Evolutionary conservation across 192 early-diverging fungal genomes (phyloP).

Genomic region (Obelidium mucronatum): DNA sequence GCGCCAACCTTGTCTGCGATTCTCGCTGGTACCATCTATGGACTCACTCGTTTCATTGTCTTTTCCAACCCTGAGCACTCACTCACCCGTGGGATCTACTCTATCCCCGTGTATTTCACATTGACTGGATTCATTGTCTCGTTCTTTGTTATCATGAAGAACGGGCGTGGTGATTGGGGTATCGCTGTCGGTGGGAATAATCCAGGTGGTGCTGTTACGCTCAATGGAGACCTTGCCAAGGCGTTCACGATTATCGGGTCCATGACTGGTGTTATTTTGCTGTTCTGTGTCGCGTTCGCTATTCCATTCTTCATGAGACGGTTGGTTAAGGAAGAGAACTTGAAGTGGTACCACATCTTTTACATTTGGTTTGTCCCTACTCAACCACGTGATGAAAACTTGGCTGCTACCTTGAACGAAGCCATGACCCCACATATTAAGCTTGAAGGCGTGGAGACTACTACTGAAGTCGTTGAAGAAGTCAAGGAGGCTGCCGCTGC

Average conservation of each 20-base stretch:
- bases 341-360: slow-evolving; percentile 79
- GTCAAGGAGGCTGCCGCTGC: not conserved
- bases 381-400: slow-evolving; percentile 46
- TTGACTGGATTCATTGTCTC: no score
- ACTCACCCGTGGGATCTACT: not conserved
- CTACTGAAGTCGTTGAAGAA: slow-evolving; percentile 9
- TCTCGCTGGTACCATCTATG: slow-evolving; percentile 70
- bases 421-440: no score
- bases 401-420: slow-evolving; percentile 26
- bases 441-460: slow-evolving; percentile 44
- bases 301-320: no score
- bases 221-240: not conserved
- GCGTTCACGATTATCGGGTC: slow-evolving; percentile 56
- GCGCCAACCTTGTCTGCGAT: slow-evolving; percentile 72
- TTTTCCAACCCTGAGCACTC: not conserved
- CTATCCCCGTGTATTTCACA: no score
- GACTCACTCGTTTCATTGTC: slow-evolving; percentile 65
- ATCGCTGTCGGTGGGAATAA: slow-evolving; percentile 62
- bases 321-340: slow-evolving; percentile 66
- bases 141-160: no score
- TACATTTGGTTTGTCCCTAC: slow-evolving; percentile 63
- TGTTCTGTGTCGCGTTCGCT: slow-evolving; percentile 64
- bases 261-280: slow-evolving; percentile 67
- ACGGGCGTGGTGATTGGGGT: slow-evolving; percentile 61
- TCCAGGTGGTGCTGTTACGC: not conserved